phyloP scores from a whole-genome alignment of 2,329 filamentous ascomycete species.

The Xylaria arbuscula region DNA sequence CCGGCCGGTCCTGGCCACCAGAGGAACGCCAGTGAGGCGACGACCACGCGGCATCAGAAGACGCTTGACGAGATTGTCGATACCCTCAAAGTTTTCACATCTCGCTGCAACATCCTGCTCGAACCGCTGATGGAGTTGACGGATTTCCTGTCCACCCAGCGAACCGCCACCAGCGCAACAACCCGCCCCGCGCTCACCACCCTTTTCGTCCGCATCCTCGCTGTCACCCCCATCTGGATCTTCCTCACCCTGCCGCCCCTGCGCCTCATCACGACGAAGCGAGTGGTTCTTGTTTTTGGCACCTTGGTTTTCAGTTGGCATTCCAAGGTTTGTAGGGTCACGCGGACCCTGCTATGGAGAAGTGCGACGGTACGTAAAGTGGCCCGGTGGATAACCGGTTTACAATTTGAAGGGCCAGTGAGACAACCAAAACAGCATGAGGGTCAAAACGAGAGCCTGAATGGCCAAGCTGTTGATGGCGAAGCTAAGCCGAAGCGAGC shows the following conservation, averaged over 20 bases:
- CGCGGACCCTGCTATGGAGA: slow-evolving; percentile 89
- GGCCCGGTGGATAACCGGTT: slow-evolving; percentile 79
- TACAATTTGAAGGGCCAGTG: slow-evolving; percentile 72
- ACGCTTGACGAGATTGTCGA: slow-evolving; percentile 98
- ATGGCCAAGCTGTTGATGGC: slow-evolving; percentile 41
- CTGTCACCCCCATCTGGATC: slow-evolving; percentile 91
- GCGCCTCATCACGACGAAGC: slow-evolving; percentile 85
- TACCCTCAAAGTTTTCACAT: slow-evolving; percentile 88
- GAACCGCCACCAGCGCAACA: slow-evolving; percentile 89
- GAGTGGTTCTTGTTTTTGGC: slow-evolving; percentile 85
- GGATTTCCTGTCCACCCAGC: slow-evolving; percentile 91
- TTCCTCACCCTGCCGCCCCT: slow-evolving; percentile 83
- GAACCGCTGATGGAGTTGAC: slow-evolving; percentile 90
- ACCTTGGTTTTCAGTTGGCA: slow-evolving; percentile 93
- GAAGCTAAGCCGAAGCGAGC: slow-evolving; percentile 50
- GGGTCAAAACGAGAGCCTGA: slow-evolving; percentile 43
- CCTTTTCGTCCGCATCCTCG: slow-evolving; percentile 87
- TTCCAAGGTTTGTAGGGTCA: slow-evolving; percentile 84
- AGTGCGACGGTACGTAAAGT: slow-evolving; percentile 78
- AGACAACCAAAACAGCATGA: slow-evolving; percentile 47
- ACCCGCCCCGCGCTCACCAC: slow-evolving; percentile 90
- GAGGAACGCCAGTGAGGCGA: slow-evolving; percentile 65
- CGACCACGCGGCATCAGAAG: slow-evolving; percentile 83
- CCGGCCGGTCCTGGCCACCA: slow-evolving; percentile 52
- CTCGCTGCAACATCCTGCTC: slow-evolving; percentile 89